Evolutionary conservation across 352 stramenopile genomes (phyloP).

Genomic region (Pythium sp.): DNA sequence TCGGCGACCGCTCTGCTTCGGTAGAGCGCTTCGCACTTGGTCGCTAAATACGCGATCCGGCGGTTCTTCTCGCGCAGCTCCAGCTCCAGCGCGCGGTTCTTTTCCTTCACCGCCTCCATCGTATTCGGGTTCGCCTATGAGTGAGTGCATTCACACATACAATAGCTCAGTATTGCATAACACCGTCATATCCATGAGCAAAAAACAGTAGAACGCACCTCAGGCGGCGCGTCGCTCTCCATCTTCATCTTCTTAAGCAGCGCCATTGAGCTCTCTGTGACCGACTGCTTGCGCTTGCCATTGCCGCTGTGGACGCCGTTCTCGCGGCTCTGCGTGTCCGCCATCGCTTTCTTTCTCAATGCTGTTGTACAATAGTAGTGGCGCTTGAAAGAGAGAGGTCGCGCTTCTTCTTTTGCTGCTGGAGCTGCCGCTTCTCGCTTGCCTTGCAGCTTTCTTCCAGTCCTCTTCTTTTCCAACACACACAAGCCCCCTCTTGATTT

Average conservation of each 20-base stretch:
- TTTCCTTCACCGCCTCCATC: slow-evolving; percentile 67
- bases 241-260: slow-evolving; percentile 66
- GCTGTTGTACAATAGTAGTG: neutral
- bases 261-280: neutral
- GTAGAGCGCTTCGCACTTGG: slow-evolving; percentile 72
- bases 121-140: slow-evolving; percentile 67
- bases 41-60: slow-evolving; percentile 58
- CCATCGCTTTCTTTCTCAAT: neutral
- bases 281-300: slow-evolving; percentile 13
- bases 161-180: neutral
- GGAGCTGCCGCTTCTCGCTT: neutral
- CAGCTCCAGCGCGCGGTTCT: slow-evolving; percentile 72
- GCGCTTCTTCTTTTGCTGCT: neutral
- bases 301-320: slow-evolving; percentile 1
- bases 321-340: slow-evolving; percentile 13
- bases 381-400: neutral
- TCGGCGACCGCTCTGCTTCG: slow-evolving; percentile 42
- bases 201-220: slow-evolving; percentile 23
- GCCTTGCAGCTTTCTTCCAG: neutral
- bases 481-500: neutral
- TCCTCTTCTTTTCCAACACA: neutral
- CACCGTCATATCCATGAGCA: too few species aligned
- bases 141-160: neutral
- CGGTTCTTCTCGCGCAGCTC: slow-evolving; percentile 83
- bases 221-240: slow-evolving; percentile 51